Percentiles rank a stretch among this genome's conserved stretches.
Evolutionary conservation across 2,329 filamentous ascomycete species (phyloP).

Genomic region (Hortaea sp.): DNA sequence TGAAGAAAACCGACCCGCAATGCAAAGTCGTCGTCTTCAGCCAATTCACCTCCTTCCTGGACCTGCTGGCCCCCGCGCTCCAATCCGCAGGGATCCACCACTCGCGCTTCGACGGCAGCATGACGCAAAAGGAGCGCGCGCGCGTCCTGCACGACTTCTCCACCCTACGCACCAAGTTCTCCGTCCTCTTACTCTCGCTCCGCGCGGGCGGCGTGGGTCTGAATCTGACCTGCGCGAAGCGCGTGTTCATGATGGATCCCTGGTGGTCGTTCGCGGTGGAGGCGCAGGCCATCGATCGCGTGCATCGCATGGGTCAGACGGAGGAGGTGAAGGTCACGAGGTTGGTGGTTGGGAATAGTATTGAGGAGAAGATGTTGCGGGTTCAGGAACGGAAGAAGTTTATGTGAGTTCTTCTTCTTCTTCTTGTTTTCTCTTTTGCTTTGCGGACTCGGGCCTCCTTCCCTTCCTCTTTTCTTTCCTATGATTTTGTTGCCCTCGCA

Average conservation of each 20-base stretch:
- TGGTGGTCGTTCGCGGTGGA: constrained; percentile 99
- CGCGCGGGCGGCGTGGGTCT: constrained; percentile 87
- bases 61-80: constrained; percentile 78
- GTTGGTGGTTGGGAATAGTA: constrained; percentile 82
- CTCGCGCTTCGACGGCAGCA: constrained; percentile 83
- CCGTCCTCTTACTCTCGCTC: constrained; percentile 71
- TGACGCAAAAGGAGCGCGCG: constrained; percentile 75
- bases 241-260: constrained; percentile 98
- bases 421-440: no score
- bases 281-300: constrained; percentile 92
- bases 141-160: constrained; percentile 66
- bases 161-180: constrained; percentile 42
- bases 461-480: no score
- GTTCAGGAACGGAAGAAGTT: constrained; percentile 96
- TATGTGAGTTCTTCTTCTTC: constrained; percentile 51
- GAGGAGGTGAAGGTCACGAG: constrained; percentile 75
- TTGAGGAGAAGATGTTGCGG: constrained; percentile 88
- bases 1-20: constrained; percentile 54
- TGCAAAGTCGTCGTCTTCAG: constrained; percentile 85
- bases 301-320: constrained; percentile 92
- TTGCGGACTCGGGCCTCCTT: no score
- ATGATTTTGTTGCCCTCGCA: no score
- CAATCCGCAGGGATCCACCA: constrained; percentile 60
- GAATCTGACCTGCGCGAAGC: constrained; percentile 78
- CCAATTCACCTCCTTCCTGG: constrained; percentile 93